These are phyloP conservation scores for Odontarrhena argentea DNA, from an alignment of 345 rosid genomes.

Conservation along the genomic window DNA sequence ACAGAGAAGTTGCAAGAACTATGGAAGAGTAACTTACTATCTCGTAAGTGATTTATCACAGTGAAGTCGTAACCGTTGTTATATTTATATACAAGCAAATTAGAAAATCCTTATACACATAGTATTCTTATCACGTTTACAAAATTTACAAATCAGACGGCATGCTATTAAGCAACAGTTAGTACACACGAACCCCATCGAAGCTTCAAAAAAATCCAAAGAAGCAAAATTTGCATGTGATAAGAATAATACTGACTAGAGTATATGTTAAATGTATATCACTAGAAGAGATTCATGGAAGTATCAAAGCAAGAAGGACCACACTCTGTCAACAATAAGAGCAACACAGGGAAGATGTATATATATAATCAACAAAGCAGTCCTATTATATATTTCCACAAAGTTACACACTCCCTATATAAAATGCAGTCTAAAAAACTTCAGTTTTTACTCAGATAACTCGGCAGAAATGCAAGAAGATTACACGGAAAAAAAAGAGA, in stretches of 20 bases:
- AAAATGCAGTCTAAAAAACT: conserved; percentile 11
- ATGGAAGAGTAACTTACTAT: neutral
- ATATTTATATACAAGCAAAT: conserved; percentile 18
- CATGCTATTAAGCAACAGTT: conserved; percentile 26
- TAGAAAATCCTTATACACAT: neutral
- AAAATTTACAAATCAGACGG: conserved; percentile 22
- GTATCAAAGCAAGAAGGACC: conserved; percentile 5
- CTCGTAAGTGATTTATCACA: neutral
- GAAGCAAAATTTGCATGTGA: neutral
- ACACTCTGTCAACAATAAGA: neutral
- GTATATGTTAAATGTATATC: neutral
- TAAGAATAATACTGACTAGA: conserved; percentile 3
- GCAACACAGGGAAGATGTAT: neutral
- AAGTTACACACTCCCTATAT: neutral
- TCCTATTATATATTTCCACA: conserved; percentile 1
- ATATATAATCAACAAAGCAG: conserved; percentile 4
- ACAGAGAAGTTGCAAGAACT: conserved; percentile 2
- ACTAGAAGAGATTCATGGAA: neutral
- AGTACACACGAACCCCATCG: conserved; percentile 1
- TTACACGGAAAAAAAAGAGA: conserved; percentile 1
- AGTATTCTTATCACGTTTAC: conserved; percentile 12
- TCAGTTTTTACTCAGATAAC: neutral
- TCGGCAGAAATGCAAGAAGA: conserved; percentile 10
- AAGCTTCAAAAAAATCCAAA: conserved; percentile 12
- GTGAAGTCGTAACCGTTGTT: neutral